A percentile compares a stretch with the other conserved stretches of the same genome.
phyloP scores from a whole-genome alignment of 805 yeast genomes.

The Nematodospora valgi region DNA sequence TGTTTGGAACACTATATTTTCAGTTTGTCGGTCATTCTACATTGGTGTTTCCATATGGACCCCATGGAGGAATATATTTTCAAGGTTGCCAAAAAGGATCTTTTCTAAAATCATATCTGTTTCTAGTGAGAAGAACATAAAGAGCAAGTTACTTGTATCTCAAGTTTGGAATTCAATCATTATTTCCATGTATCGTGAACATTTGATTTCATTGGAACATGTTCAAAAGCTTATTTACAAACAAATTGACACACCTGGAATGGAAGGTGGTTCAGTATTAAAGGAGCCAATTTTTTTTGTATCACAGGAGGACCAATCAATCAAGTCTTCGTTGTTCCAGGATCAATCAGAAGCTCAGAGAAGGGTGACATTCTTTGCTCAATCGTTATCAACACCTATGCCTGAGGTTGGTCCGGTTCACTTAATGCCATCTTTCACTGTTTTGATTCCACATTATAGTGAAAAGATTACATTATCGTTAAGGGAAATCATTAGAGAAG shows the following conservation, averaged over 20 bases:
- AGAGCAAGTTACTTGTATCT: slow-evolving; percentile 56
- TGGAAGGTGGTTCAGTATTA: slow-evolving; percentile 24
- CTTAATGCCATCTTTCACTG: slow-evolving; percentile 80
- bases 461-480: slow-evolving; percentile 92
- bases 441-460: slow-evolving; percentile 91
- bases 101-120: slow-evolving; percentile 63
- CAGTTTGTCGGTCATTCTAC: slow-evolving; percentile 66
- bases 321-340: slow-evolving; percentile 55
- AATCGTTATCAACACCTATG: slow-evolving; percentile 82
- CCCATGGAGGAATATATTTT: slow-evolving; percentile 81
- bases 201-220: slow-evolving; percentile 69
- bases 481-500: slow-evolving; percentile 95
- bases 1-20: slow-evolving; percentile 71
- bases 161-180: slow-evolving; percentile 84
- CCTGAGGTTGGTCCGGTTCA: slow-evolving; percentile 65
- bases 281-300: slow-evolving; percentile 77
- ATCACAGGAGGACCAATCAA: slow-evolving; percentile 75
- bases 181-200: slow-evolving; percentile 79
- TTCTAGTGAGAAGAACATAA: slow-evolving; percentile 23
- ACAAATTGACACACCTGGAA: slow-evolving; percentile 28
- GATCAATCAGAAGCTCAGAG: slow-evolving; percentile 75
- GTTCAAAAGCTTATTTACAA: slow-evolving; percentile 64
- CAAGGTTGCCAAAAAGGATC: slow-evolving; percentile 73
- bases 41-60: slow-evolving; percentile 83
- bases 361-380: slow-evolving; percentile 85